Conservation (phyloP, 495 filamentous ascomycete species). For the Aspergillus indologenus region DNA sequence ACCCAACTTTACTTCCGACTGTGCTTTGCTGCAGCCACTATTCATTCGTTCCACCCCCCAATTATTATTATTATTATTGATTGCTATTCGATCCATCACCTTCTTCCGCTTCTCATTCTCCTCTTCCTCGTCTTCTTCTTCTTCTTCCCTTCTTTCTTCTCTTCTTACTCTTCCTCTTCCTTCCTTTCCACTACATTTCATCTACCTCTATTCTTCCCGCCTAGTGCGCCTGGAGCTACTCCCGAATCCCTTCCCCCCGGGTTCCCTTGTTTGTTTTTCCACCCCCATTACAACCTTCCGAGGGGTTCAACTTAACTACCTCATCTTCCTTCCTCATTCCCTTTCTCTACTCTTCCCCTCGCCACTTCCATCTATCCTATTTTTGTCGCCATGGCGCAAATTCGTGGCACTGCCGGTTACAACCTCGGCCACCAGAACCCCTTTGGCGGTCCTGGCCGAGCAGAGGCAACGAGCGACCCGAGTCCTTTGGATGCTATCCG, state of each 20-base stretch:
- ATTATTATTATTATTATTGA: slow-evolving; percentile 1
- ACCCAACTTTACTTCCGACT: too few relatives aligned
- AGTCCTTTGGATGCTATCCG: slow-evolving; percentile 89
- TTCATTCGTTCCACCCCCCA: slow-evolving; percentile 3
- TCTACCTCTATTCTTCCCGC: slow-evolving; percentile 1
- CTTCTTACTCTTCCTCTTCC: not conserved
- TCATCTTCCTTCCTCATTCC: slow-evolving; percentile 2
- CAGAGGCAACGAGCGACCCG: slow-evolving; percentile 65
- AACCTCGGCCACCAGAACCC: slow-evolving; percentile 78
- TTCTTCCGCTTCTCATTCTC: slow-evolving; percentile 3
- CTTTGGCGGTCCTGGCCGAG: slow-evolving; percentile 64
- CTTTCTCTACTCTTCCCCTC: not conserved
- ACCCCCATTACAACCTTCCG: not conserved
- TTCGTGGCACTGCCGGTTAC: slow-evolving; percentile 93
- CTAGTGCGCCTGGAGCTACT: not conserved
- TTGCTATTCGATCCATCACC: slow-evolving; percentile 3
- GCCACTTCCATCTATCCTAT: not conserved
- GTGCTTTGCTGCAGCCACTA: too few relatives aligned
- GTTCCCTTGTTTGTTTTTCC: slow-evolving; percentile 12
- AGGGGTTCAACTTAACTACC: slow-evolving; percentile 4
- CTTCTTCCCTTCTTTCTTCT: not conserved
- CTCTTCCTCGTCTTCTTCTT: not conserved
- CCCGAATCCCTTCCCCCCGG: not conserved
- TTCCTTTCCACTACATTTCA: not conserved
- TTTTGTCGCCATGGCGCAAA: slow-evolving; percentile 74